Evolutionary conservation across 805 yeast species (phyloP).

Genomic region (Metschnikowia anglica): DNA sequence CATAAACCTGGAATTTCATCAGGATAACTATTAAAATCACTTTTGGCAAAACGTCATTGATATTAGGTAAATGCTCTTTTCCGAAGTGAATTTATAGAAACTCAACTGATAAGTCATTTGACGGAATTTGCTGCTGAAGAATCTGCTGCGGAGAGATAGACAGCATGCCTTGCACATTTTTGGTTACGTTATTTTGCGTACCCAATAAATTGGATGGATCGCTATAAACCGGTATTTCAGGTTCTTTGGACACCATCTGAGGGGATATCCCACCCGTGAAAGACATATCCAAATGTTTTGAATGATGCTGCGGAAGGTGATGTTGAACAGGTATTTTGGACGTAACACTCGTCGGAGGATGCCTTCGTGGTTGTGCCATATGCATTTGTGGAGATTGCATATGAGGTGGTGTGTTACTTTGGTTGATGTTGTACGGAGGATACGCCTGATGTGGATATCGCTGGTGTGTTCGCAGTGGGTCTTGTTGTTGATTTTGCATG

Average conservation of each 20-base stretch:
- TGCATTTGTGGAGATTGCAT: slow-evolving; percentile 11
- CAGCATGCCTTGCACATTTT: slow-evolving; percentile 9
- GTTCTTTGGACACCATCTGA: slow-evolving; percentile 20
- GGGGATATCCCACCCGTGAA: slow-evolving; percentile 17
- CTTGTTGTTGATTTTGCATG: slow-evolving; percentile 9
- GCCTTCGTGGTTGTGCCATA: slow-evolving; percentile 6
- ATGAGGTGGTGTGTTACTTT: slow-evolving; percentile 7
- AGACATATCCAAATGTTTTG: slow-evolving; percentile 13
- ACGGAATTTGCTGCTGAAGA: slow-evolving; percentile 30
- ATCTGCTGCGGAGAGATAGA: slow-evolving; percentile 42
- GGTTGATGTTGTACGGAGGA: slow-evolving; percentile 6
- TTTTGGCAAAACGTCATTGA: neutral
- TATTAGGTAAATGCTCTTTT: neutral
- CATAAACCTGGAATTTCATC: slow-evolving; percentile 32
- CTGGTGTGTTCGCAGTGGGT: slow-evolving; percentile 4
- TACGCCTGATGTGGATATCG: slow-evolving; percentile 4
- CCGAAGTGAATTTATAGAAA: slow-evolving; percentile 23
- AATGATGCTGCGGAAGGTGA: slow-evolving; percentile 12
- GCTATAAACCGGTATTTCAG: slow-evolving; percentile 6
- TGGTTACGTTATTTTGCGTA: neutral
- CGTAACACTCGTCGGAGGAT: slow-evolving; percentile 4
- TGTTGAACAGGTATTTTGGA: slow-evolving; percentile 12
- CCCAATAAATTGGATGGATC: slow-evolving; percentile 3
- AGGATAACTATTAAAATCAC: slow-evolving; percentile 3
- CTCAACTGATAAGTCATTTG: slow-evolving; percentile 24